Evolutionary conservation across 257 asterid genomes (phyloP).

Genomic region (Solanum commersonii): DNA sequence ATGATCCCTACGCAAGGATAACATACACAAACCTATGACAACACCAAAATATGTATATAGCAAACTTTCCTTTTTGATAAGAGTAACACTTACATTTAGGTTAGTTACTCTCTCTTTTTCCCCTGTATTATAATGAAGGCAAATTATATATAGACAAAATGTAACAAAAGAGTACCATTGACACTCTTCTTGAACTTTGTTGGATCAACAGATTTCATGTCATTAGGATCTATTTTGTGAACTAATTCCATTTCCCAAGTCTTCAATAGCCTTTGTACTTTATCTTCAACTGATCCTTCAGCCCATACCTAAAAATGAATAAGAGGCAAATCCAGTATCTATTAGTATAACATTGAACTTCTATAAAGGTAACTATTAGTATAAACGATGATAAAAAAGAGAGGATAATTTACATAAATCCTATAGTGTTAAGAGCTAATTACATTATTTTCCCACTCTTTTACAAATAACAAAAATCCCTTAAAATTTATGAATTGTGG

Average conservation of each 20-base stretch:
- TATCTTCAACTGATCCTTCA: conserved; percentile 47
- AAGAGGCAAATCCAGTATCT: no score
- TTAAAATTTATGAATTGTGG: no score
- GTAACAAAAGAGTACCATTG: conserved; percentile 24
- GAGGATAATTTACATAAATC: neutral
- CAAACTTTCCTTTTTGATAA: neutral
- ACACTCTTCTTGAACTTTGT: conserved; percentile 18
- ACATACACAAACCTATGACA: neutral
- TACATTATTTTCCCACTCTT: neutral
- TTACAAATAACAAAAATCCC: no score
- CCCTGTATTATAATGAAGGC: neutral
- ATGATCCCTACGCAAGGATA: neutral
- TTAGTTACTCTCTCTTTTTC: neutral
- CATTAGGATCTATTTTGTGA: conserved; percentile 38
- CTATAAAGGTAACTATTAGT: neutral
- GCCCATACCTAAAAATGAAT: conserved; percentile 32
- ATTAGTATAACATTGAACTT: neutral
- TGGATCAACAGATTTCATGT: conserved; percentile 23
- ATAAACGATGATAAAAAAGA: neutral
- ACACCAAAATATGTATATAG: neutral
- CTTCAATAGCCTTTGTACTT: conserved; percentile 50
- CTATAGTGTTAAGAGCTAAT: neutral
- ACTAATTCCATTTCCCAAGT: conserved; percentile 68
- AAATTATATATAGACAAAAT: neutral
- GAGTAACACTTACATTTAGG: neutral